Evolutionary conservation across 2,329 filamentous ascomycete species (phyloP), one percentile per base, ranked within the genome.

Genomic region (Mariannaea elegans): DNA sequence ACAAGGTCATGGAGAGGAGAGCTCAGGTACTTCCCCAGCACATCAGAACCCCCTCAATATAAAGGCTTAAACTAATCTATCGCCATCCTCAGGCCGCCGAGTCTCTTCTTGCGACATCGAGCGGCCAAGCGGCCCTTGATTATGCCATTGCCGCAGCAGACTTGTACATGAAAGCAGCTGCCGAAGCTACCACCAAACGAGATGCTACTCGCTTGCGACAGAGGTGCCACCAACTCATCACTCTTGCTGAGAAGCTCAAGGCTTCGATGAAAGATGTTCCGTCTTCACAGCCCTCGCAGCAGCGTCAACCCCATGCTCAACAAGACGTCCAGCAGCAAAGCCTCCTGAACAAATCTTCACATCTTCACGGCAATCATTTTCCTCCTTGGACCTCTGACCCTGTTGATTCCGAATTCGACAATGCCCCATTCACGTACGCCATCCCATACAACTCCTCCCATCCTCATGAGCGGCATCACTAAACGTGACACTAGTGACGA

Each of bases 331-430:
- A 97, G 49, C 76, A 98, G 8, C 80, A 91, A 2, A 88, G 23
- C n/a, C 41, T 44, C 21, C 41, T 44, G 12, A 24, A 16, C 23
- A n/a, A 89, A 71, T 88, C 90, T 3, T 95, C 94, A 4, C 90
- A 87, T 55, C 82, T 99, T 18, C 92, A 97, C 72, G 92, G 90
- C 1, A 90, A 88, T 70, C 83, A 90, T 18, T 98, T 97, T 66
- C 93, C 91, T 10, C 93, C 91, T 0, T 99, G 95, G 95, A 84
- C 84, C n/a, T 76, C 76, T 2, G 80, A 87, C 24, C 90, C 92
- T 1, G 73, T 76, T 3, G 74, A 84, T 0, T 75, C 82, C 4
- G 86, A 90, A 27, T 97, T 97, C 66, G 75, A 80, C n/a, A 78
- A 80, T 36, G 74, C 76, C 7, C 73, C 78, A n/a, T 97, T 90